Base-by-base conservation (phyloP, 805 yeast genomes). In the Zygosaccharomyces rouxii region DNA sequence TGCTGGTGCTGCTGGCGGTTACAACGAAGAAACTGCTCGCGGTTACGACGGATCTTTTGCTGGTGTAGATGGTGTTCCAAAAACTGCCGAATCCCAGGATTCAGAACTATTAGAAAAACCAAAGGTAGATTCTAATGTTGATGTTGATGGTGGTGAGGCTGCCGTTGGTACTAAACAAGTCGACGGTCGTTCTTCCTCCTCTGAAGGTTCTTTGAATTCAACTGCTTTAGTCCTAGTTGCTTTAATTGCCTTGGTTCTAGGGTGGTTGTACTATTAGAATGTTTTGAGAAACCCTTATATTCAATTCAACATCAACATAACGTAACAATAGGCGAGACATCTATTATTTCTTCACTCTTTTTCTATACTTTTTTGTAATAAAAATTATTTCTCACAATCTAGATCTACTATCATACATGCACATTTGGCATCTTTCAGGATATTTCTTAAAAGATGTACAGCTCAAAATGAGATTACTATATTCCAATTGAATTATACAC, bases 211-310 rank as follows among this genome's bases (percentile, higher is more conserved):
- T 39, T 75, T 86, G 18, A 67, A 79, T 35, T 80, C 81, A 26
- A 65, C 84, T 55, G 64, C 75, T 55, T 56, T 79, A 68, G 65
- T 74, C 64, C 63, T 71, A 69, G 76, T 74, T 64, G 87, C 81
- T 58, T 71, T 78, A 38, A 60, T 80, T 49, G 76, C 80, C 29
- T 69, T 80, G 59, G 62, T 79, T 41, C 69, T 84, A 53, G 92
- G 89, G 46, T 85, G 89, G 88, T 73, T 82, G 66, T 77, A 84
- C 57, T 81, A 81, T 59, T 83, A 72, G 69, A 43, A 25, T 30
- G 28, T 21, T 33, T 14, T 10, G 21, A 31, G 31, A n/a, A 28
- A 28, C 14, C 23, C 23, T 30, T 31, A 42, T 31, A 26, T 31
- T 23, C 35, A 19, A 33, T 39, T 22, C 33, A n/a, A 13, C 25